phyloP scores from a whole-genome alignment of 208 protist genomes.

The Trypanosoma platydactyli region DNA sequence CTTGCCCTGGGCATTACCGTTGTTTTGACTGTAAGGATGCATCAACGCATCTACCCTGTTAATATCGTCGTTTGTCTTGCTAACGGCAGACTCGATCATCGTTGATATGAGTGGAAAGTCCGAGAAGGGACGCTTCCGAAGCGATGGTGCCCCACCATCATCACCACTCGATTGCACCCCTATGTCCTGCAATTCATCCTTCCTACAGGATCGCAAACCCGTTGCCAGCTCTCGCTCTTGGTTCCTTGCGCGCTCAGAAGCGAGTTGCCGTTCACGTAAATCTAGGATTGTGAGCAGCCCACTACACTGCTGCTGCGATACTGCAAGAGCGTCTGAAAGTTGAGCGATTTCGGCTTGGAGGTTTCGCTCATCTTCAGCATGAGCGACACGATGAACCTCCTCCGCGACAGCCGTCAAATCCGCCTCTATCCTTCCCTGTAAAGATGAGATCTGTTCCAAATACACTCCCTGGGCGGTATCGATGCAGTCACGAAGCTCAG shows the following conservation, averaged over 20 bases:
- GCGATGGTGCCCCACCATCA: no score
- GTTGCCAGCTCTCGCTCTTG: no score
- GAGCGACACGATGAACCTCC: background rate
- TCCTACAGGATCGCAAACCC: no score
- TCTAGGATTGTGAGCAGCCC: background rate
- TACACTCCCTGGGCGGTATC: background rate
- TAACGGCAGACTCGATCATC: no score
- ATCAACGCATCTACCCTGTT: no score
- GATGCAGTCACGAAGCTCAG: background rate
- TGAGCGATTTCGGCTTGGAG: background rate
- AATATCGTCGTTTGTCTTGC: no score
- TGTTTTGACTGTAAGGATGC: no score
- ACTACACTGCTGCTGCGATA: conserved; percentile 8
- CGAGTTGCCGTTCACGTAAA: conserved; percentile 6
- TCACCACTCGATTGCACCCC: no score
- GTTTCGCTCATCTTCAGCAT: background rate
- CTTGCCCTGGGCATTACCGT: no score
- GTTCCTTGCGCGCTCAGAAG: background rate
- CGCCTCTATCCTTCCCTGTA: background rate
- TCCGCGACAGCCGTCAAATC: background rate
- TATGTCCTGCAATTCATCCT: no score
- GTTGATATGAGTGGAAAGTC: no score
- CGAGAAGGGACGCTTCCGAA: no score
- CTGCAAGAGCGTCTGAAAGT: background rate
- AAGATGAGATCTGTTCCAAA: background rate